Base-by-base conservation (phyloP, 73 alveolate genomes). In the Paraurostyla sp. region DNA sequence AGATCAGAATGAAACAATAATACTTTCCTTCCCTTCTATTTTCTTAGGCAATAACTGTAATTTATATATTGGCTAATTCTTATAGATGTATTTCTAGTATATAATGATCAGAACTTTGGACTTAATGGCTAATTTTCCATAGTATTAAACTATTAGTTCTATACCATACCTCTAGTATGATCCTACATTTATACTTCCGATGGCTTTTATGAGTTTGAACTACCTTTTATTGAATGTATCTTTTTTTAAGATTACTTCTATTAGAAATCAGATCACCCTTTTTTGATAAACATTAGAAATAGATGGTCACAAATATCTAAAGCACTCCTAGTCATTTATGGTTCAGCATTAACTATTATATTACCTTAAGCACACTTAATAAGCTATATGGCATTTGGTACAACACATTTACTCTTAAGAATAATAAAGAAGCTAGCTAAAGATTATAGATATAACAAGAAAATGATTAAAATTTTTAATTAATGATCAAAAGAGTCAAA, bases 241-340 rank as follows among this genome's bases (percentile, higher is more conserved):
- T 27, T 43, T 6, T 15, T 2, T 6, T 16, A 69, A 9, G 11
- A 35, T 30, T 7, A 15, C 11, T 69, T 45, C 46, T 6, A 35
- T 38, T 45, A 73, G 87, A 50, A 73, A 6, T 30, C 65, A 30
- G 71, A 73, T 30, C 87, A 73, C 50, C 87, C 87, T 32, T 73
- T 73, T 33, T n/a, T 73, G 68, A 45, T 73, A 11, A 73, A 73
- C 27, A 45, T 73, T 18, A 73, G 73, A 48, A 73, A 50, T 30
- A 45, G 33, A 50, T 73, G 87, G 87, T 73, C 87, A 23, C 43
- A 43, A 1, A 48, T 73, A 9, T 7, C 42, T 27, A 42, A 73
- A 50, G 7, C 57, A 4, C 32, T 73, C n/a, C 49, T 73, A 11
- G 50, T 73, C 30, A 73, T 73, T 13, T 73, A 73, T 27, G 38